Evolutionary conservation across 805 yeast species (phyloP).

Genomic region (Saturnispora dispora): DNA sequence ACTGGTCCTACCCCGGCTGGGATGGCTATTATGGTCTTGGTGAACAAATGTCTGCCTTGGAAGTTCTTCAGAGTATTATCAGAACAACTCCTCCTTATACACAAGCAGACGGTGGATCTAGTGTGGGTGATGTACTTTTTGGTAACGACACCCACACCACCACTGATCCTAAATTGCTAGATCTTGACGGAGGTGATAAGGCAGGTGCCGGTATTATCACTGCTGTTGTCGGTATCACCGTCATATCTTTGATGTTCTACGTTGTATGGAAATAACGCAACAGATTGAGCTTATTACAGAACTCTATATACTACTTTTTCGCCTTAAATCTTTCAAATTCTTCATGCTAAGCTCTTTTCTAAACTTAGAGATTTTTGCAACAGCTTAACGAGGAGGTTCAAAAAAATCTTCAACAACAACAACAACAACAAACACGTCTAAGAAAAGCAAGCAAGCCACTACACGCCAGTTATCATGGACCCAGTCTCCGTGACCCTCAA

Average conservation of each 20-base stretch:
- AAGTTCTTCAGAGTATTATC: constrained; percentile 45
- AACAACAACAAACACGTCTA: background rate
- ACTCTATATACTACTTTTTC: background rate
- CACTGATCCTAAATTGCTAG: constrained; percentile 31
- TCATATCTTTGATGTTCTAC: constrained; percentile 22
- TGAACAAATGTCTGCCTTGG: constrained; percentile 70
- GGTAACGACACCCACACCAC: constrained; percentile 38
- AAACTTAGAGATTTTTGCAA: background rate
- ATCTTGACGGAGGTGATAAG: constrained; percentile 37
- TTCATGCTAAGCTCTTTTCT: background rate
- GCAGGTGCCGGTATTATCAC: constrained; percentile 71
- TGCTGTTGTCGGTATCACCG: constrained; percentile 36
- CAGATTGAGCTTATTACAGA: background rate
- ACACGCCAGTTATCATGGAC: background rate
- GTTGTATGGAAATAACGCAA: constrained; percentile 2
- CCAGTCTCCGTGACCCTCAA: constrained; percentile 16
- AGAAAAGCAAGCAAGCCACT: background rate
- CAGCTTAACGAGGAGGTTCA: background rate
- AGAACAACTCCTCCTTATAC: constrained; percentile 45
- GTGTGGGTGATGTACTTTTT: constrained; percentile 52
- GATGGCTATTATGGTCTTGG: constrained; percentile 67
- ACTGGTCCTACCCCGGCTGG: constrained; percentile 53
- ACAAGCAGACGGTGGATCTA: constrained; percentile 22
- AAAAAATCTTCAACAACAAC: background rate
- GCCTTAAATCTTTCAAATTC: background rate